These are phyloP conservation scores for Luvunga scandens DNA, from an alignment of 345 rosid genomes.

Conservation along the genomic window DNA sequence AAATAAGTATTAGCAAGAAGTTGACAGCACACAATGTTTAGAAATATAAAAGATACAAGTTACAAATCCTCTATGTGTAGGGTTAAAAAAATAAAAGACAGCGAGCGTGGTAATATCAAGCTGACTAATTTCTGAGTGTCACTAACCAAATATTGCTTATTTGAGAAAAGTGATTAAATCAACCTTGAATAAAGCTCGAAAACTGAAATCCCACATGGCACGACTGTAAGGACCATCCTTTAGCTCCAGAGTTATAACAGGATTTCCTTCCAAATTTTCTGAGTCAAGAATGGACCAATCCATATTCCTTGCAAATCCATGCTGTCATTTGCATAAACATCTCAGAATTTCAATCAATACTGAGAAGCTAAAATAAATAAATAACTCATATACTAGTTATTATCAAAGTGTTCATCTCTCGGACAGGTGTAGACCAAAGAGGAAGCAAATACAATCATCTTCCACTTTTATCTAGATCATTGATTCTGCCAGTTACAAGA, in stretches of 20 bases:
- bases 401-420: neutral
- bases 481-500: neutral
- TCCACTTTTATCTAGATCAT: neutral
- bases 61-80: neutral
- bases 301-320: constrained; percentile 94
- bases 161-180: constrained; percentile 4
- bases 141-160: neutral
- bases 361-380: neutral
- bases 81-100: neutral
- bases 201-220: constrained; percentile 92
- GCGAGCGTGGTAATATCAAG: neutral
- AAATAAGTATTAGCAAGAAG: neutral
- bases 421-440: neutral
- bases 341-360: constrained; percentile 12
- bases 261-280: constrained; percentile 56
- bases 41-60: neutral
- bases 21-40: neutral
- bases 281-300: constrained; percentile 84
- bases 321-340: constrained; percentile 41
- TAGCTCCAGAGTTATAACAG: constrained; percentile 70
- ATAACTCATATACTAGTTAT: neutral
- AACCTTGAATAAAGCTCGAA: constrained; percentile 81
- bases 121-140: neutral
- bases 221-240: constrained; percentile 84
- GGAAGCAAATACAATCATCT: neutral